A percentile compares a stretch with the other conserved stretches of the same genome.
Conservation (phyloP, 2,329 filamentous ascomycete species). For the Alternaria viburni region DNA sequence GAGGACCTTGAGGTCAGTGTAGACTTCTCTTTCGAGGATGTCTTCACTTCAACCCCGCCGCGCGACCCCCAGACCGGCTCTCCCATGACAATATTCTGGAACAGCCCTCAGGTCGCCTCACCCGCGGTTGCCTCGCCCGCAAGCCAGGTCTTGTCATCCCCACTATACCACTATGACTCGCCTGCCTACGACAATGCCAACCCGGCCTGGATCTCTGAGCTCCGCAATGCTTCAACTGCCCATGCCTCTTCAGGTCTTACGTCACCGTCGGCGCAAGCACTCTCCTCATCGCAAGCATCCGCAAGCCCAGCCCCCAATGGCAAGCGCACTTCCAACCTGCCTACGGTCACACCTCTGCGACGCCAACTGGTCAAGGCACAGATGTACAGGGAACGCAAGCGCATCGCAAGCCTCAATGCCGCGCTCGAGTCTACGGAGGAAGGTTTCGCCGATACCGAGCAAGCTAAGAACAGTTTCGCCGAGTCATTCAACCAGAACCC, state of each 20-base stretch:
- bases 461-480: conserved; percentile 3
- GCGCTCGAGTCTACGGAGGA: conserved; percentile 8
- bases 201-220: background rate
- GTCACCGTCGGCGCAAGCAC: background rate
- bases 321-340: background rate
- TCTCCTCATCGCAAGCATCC: background rate
- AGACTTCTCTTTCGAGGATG: conserved; percentile 25
- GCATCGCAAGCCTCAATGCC: background rate
- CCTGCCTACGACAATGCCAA: background rate
- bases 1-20: conserved; percentile 8
- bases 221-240: background rate
- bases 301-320: background rate
- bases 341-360: conserved; percentile 14
- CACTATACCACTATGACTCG: background rate
- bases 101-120: conserved; percentile 1
- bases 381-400: conserved; percentile 10
- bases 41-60: conserved; percentile 19
- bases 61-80: conserved; percentile 16
- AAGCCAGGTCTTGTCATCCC: background rate
- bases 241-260: background rate
- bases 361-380: conserved; percentile 16
- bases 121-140: background rate
- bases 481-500: conserved; percentile 13
- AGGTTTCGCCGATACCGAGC: conserved; percentile 10
- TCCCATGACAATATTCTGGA: conserved; percentile 6